Percentiles rank a stretch among this genome's conserved stretches.
Conservation (phyloP, 1,139 yeast species). For the Pichia sp. region DNA sequence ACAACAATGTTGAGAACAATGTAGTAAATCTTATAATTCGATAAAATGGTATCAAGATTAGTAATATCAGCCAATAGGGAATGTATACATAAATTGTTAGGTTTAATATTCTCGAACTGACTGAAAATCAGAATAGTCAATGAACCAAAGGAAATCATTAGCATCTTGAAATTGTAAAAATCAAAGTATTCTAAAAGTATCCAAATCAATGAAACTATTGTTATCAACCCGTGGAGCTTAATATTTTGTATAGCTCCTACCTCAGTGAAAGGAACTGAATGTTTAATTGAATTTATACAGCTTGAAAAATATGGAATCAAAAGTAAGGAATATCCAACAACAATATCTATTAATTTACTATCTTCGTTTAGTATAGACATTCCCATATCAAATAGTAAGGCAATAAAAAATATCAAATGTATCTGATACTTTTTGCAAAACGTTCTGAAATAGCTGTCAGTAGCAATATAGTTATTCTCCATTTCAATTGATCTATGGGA, state of each 20-base stretch:
- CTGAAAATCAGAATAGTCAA: slow-evolving; percentile 22
- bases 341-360: not conserved
- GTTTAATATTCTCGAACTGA: slow-evolving; percentile 22
- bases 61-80: slow-evolving; percentile 16
- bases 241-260: not conserved
- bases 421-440: slow-evolving; percentile 18
- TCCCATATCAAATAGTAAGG: slow-evolving; percentile 3
- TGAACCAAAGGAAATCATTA: slow-evolving; percentile 25
- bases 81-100: slow-evolving; percentile 2
- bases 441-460: slow-evolving; percentile 4
- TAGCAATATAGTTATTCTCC: slow-evolving; percentile 17
- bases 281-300: not conserved
- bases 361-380: not conserved
- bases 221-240: not conserved
- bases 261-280: not conserved
- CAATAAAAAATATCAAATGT: slow-evolving; percentile 13
- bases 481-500: slow-evolving; percentile 15
- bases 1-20: slow-evolving; percentile 21
- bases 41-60: slow-evolving; percentile 19
- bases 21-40: slow-evolving; percentile 21
- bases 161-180: slow-evolving; percentile 23
- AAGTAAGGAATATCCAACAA: slow-evolving; percentile 20
- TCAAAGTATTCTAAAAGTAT: slow-evolving; percentile 14
- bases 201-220: slow-evolving; percentile 9
- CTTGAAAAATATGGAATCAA: slow-evolving; percentile 14